These are phyloP conservation scores for Pythium oligandrum DNA, from an alignment of 352 stramenopile genomes.

Conservation along the genomic window DNA sequence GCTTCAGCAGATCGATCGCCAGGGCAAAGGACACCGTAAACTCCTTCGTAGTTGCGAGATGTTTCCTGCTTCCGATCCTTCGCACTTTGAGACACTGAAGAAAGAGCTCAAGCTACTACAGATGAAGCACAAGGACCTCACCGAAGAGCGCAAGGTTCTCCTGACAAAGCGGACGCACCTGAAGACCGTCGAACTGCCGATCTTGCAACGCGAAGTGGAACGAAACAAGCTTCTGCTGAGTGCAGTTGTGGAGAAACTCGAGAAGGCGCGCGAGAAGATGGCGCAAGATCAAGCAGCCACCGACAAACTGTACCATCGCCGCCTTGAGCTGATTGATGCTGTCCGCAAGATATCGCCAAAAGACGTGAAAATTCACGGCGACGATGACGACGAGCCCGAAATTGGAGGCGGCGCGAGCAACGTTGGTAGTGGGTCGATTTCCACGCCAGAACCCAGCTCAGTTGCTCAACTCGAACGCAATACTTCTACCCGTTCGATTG, in stretches of 20 bases:
- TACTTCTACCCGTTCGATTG: constrained; percentile 45
- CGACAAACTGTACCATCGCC: constrained; percentile 61
- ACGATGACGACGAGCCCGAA: neutral
- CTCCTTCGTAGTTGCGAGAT: constrained; percentile 59
- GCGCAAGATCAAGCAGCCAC: constrained; percentile 60
- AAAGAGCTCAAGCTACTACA: constrained; percentile 68
- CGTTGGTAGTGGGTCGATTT: neutral
- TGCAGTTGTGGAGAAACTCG: constrained; percentile 61
- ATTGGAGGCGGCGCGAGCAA: neutral
- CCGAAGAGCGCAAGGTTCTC: constrained; percentile 65
- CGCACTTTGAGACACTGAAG: constrained; percentile 58
- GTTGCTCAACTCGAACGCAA: constrained; percentile 26
- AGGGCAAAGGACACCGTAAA: constrained; percentile 70
- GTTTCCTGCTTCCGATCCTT: constrained; percentile 48
- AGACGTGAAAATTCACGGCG: constrained; percentile 3
- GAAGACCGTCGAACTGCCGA: constrained; percentile 47
- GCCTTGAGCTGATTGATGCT: constrained; percentile 70
- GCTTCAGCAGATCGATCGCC: constrained; percentile 53
- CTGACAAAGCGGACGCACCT: constrained; percentile 57
- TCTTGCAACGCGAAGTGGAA: constrained; percentile 39
- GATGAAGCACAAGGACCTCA: constrained; percentile 65
- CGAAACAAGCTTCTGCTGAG: constrained; percentile 63
- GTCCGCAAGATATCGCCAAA: constrained; percentile 30
- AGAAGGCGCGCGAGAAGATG: constrained; percentile 55
- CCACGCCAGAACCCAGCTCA: constrained; percentile 12